phyloP scores from a whole-genome alignment of 345 rosid species.

The Raphanus raphanistrum region DNA sequence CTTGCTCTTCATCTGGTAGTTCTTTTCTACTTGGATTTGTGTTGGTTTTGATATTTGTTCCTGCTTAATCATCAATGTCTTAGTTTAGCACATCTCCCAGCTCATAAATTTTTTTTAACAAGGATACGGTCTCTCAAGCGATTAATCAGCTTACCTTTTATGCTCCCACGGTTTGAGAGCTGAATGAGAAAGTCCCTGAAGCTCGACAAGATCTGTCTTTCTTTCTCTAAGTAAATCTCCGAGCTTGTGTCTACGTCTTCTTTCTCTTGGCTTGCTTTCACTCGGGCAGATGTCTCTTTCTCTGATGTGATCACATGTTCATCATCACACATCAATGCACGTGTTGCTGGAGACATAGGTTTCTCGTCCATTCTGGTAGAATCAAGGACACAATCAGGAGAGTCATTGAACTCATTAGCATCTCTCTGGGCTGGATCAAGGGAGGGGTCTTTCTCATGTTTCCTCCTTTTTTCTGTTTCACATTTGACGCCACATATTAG shows the following conservation, averaged over 20 bases:
- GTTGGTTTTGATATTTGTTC: conserved; percentile 15
- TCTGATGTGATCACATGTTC: conserved; percentile 41
- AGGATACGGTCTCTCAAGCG: background rate
- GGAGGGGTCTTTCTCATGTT: conserved; percentile 22
- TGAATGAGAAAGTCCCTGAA: conserved; percentile 57
- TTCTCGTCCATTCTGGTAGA: conserved; percentile 34
- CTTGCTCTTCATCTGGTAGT: conserved; percentile 15
- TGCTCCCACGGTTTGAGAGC: conserved; percentile 49
- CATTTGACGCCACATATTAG: conserved; percentile 12
- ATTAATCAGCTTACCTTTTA: conserved; percentile 44
- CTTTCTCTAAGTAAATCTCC: conserved; percentile 52
- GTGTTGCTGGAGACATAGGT: conserved; percentile 54
- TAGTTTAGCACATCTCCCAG: background rate
- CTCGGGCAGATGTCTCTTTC: conserved; percentile 25
- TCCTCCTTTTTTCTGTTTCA: conserved; percentile 21
- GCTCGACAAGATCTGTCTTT: conserved; percentile 50
- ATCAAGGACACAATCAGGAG: conserved; percentile 31
- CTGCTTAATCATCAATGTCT: background rate
- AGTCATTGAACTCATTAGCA: conserved; percentile 31
- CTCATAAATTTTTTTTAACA: background rate
- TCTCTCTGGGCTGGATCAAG: conserved; percentile 30
- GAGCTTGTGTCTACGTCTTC: conserved; percentile 39
- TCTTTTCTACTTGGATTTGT: conserved; percentile 8
- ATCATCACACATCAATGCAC: conserved; percentile 68
- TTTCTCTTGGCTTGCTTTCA: conserved; percentile 28